Conservation (phyloP, 2,329 filamentous ascomycete genomes). For the Microsporum audouinii region DNA sequence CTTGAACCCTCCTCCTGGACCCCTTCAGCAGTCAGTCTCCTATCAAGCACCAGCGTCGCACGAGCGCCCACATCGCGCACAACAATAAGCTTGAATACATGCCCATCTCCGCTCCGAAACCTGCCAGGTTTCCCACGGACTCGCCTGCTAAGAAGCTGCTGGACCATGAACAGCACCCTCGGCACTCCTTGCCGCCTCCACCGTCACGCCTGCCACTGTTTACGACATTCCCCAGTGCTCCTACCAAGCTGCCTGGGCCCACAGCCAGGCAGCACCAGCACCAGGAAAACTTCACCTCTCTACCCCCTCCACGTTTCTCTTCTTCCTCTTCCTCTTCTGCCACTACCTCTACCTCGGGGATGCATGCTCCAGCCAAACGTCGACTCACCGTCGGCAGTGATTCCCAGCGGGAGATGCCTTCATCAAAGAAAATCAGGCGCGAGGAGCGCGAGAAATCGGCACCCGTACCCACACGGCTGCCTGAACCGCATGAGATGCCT, state of each 20-base stretch:
- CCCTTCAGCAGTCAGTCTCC: conserved; percentile 52
- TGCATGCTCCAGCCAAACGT: conserved; percentile 43
- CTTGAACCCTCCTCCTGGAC: conserved; percentile 49
- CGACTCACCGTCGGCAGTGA: conserved; percentile 56
- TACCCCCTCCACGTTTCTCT: conserved; percentile 10
- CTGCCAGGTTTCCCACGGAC: conserved; percentile 36
- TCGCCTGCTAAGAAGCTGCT: conserved; percentile 38
- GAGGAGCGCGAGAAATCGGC: conserved; percentile 36
- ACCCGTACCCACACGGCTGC: conserved; percentile 37
- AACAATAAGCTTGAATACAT: conserved; percentile 45
- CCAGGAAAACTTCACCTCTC: conserved; percentile 31
- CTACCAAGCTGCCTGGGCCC: conserved; percentile 5
- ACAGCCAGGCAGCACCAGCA: neutral
- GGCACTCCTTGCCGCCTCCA: conserved; percentile 27
- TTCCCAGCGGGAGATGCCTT: conserved; percentile 56
- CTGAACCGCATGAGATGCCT: conserved; percentile 69
- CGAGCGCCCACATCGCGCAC: conserved; percentile 27
- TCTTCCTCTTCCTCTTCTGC: neutral
- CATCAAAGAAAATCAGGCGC: conserved; percentile 55
- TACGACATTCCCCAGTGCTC: conserved; percentile 39
- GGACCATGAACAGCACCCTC: conserved; percentile 18
- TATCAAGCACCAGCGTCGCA: conserved; percentile 49
- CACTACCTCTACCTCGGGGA: conserved; percentile 26
- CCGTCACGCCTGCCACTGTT: conserved; percentile 38
- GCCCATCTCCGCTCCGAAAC: conserved; percentile 43